Percentiles rank a stretch among this genome's conserved stretches.
Conservation (phyloP, 208 protist species). For the Herpetomonas tarakana region DNA sequence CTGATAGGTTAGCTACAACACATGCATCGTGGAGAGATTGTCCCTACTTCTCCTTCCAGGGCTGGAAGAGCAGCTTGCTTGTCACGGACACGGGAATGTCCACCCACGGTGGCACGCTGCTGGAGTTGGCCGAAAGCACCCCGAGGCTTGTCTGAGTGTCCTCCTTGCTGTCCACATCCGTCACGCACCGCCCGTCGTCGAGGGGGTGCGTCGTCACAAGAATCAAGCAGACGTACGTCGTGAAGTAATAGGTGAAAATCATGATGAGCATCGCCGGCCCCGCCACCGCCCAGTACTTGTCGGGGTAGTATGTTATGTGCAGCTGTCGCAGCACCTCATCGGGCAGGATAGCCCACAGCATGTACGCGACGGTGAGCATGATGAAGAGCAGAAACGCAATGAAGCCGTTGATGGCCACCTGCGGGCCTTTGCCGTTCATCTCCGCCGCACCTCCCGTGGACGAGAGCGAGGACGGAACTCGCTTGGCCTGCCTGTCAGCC, state of each 20-base stretch:
- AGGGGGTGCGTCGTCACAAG: constrained; percentile 77
- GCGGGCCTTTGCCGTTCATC: constrained; percentile 16
- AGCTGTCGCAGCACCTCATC: constrained; percentile 47
- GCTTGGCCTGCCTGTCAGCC: background rate
- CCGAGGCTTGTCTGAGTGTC: constrained; percentile 49
- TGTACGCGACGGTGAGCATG: constrained; percentile 45
- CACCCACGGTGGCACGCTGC: constrained; percentile 68
- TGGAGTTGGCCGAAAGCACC: constrained; percentile 38
- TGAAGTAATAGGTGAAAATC: constrained; percentile 72
- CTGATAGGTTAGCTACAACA: no score
- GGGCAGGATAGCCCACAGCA: constrained; percentile 77
- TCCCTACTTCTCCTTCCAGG: constrained; percentile 60
- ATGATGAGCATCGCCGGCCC: constrained; percentile 77
- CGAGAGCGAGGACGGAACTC: background rate
- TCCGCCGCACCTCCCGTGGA: background rate
- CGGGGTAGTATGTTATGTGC: constrained; percentile 86
- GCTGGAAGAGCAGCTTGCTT: constrained; percentile 78
- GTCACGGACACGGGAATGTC: constrained; percentile 82
- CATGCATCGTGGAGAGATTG: no score
- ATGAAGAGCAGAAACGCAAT: constrained; percentile 72
- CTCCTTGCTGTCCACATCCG: constrained; percentile 60
- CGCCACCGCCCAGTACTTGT: constrained; percentile 90
- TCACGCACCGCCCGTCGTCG: constrained; percentile 64
- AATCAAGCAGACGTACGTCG: constrained; percentile 49
- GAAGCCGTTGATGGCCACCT: constrained; percentile 89